Percentiles rank a stretch among this genome's conserved stretches.
Evolutionary conservation across 306 rosid genomes (phyloP).

Genomic region (Gillenia trifoliata): DNA sequence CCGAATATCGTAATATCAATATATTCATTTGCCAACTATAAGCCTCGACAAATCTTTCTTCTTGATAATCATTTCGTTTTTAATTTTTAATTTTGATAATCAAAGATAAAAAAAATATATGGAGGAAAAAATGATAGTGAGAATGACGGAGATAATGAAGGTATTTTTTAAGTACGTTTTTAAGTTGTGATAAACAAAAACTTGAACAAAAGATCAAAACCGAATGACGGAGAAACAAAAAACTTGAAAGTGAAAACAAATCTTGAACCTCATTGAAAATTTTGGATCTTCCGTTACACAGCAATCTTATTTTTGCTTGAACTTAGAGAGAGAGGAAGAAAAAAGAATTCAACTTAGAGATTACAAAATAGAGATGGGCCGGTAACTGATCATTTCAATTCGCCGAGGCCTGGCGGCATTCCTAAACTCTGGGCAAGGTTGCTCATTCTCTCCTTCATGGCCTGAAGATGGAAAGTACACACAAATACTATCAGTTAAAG

Average conservation of each 20-base stretch:
- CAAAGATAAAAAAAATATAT: no score
- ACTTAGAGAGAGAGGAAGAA: not conserved
- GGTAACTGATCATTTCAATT: not conserved
- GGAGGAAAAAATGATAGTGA: no score
- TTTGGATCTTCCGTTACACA: not conserved
- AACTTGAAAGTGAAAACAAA: not conserved
- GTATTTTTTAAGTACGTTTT: no score
- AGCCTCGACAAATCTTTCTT: not conserved
- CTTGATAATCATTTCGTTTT: no score
- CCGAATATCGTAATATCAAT: not conserved
- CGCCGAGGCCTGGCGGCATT: conserved; percentile 46
- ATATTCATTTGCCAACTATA: not conserved
- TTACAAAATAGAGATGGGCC: not conserved
- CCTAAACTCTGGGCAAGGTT: conserved; percentile 58
- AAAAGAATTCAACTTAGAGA: not conserved
- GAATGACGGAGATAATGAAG: no score
- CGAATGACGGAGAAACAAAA: no score
- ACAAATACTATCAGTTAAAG: not conserved
- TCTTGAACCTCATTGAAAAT: not conserved
- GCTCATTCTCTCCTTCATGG: conserved; percentile 53
- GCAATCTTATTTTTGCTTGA: not conserved
- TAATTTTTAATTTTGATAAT: no score
- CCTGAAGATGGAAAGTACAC: conserved; percentile 26
- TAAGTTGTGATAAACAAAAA: no score
- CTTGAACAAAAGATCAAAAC: no score